Base-by-base conservation (phyloP, 1,139 yeast genomes). In the Zygosaccharomyces sapae region DNA sequence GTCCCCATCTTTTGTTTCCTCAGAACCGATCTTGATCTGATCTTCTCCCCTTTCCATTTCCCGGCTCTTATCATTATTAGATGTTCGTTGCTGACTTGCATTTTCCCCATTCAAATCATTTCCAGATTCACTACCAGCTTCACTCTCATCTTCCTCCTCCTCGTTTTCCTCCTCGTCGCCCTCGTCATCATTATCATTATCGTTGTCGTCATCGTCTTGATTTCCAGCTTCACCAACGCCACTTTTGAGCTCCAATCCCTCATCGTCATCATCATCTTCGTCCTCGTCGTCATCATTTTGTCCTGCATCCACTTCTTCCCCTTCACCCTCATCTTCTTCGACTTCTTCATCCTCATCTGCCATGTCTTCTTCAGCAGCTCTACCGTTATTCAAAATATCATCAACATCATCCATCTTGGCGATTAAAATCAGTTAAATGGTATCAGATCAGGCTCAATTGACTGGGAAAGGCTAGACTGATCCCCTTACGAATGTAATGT, bases 291-390 rank as follows among this genome's bases (percentile, higher is more conserved):
- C 57, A 4, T 53, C 57, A 24, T 48, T 54, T 8, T 38, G 51
- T 5, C 43, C 51, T 9, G 6, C n/a, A 27, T 3, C n/a, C 30
- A 27, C 30, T 8, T 49, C 48, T 7, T 47, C 52, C 10, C 50
- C 51, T 13, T 49, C 51, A n/a, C 49, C 50, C 13, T 51, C 50
- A 18, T 49, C 49, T n/a, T 50, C 52, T 8, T 57, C 55, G 19
- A 50, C 61, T 36, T 55, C 64, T 31, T 57, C 63, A 27, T 55
- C 61, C n/a, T 59, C 66, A 10, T 60, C 65, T 3, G 58, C 64
- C 25, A 57, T 59, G n/a, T 59, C 61, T 22, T 56, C 61, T 16
- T 55, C 59, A 7, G 51, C 61, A 6, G 51, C 63, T 19, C 55
- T 52, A 43, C 58, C 53, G 35, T 59, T 58, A 30, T 55, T 54